Evolutionary conservation across 352 stramenopile genomes (phyloP).

Genomic region (Phytophthora sansomeana): DNA sequence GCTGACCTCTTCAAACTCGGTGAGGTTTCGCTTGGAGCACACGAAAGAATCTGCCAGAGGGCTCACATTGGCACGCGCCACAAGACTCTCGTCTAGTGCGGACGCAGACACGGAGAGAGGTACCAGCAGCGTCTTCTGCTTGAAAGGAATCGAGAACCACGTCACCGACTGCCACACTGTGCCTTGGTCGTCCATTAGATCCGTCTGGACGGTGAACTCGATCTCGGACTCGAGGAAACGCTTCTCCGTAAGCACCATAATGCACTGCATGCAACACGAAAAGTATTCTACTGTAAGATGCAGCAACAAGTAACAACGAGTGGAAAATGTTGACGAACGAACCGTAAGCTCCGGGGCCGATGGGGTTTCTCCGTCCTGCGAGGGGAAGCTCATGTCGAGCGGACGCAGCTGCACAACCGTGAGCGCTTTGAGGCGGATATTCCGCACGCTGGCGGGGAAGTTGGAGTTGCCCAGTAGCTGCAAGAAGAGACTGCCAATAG

Average conservation of each 20-base stretch:
- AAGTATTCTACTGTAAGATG: not conserved
- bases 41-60: conserved; percentile 35
- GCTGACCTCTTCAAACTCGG: conserved; percentile 66
- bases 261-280: conserved; percentile 42
- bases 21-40: conserved; percentile 57
- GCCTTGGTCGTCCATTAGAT: conserved; percentile 74
- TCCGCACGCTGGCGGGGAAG: conserved; percentile 65
- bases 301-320: conserved; percentile 3
- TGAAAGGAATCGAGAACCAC: conserved; percentile 70
- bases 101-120: conserved; percentile 53
- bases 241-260: conserved; percentile 85
- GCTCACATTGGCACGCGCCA: conserved; percentile 27
- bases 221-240: conserved; percentile 72
- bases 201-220: conserved; percentile 80
- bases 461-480: conserved; percentile 86
- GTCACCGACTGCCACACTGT: conserved; percentile 82
- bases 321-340: not conserved
- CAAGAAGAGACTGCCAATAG: conserved; percentile 68
- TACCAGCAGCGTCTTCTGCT: conserved; percentile 62
- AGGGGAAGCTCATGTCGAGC: conserved; percentile 77
- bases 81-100: conserved; percentile 47
- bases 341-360: conserved; percentile 52
- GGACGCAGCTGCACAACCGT: conserved; percentile 77
- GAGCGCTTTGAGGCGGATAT: conserved; percentile 71
- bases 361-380: conserved; percentile 32